phyloP scores from a whole-genome alignment of 805 yeast species.

The Barnettozyma sp. region DNA sequence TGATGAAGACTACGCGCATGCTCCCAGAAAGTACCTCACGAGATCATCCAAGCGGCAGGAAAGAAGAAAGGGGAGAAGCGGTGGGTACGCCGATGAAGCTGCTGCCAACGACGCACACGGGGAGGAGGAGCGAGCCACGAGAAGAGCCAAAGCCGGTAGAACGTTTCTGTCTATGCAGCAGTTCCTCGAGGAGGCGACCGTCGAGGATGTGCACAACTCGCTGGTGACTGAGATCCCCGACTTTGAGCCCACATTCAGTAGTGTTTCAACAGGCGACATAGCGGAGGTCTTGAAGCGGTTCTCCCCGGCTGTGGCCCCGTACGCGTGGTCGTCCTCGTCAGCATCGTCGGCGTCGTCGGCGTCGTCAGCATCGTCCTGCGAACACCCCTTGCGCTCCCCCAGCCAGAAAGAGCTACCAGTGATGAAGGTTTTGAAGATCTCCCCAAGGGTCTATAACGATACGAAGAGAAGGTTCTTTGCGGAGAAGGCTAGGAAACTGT shows the following conservation, averaged over 20 bases:
- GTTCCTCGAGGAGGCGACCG: conserved; percentile 14
- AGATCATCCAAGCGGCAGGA: too few relatives aligned
- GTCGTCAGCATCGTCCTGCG: too few relatives aligned
- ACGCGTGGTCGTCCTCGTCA: too few relatives aligned
- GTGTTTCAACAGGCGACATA: conserved; percentile 9
- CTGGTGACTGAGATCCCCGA: conserved; percentile 12
- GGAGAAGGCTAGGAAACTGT: conserved; percentile 77
- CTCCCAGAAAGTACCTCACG: conserved; percentile 5
- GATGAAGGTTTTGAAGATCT: conserved; percentile 15
- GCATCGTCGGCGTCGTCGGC: too few relatives aligned
- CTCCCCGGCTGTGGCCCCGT: too few relatives aligned
- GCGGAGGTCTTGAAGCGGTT: conserved; percentile 12
- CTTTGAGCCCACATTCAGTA: conserved; percentile 15
- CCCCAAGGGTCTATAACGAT: conserved; percentile 31
- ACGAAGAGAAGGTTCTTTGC: conserved; percentile 79
- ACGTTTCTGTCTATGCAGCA: conserved; percentile 1
- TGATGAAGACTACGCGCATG: neutral
- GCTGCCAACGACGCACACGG: neutral
- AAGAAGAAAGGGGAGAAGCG: too few relatives aligned
- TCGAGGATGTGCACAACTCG: conserved; percentile 20
- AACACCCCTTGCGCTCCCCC: too few relatives aligned
- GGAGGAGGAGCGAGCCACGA: too few relatives aligned
- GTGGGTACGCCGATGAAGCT: neutral
- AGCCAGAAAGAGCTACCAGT: conserved; percentile 14
- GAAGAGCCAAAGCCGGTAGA: neutral